Conservation (phyloP, 2,329 filamentous ascomycete species). For the Colletotrichum somersetense region DNA sequence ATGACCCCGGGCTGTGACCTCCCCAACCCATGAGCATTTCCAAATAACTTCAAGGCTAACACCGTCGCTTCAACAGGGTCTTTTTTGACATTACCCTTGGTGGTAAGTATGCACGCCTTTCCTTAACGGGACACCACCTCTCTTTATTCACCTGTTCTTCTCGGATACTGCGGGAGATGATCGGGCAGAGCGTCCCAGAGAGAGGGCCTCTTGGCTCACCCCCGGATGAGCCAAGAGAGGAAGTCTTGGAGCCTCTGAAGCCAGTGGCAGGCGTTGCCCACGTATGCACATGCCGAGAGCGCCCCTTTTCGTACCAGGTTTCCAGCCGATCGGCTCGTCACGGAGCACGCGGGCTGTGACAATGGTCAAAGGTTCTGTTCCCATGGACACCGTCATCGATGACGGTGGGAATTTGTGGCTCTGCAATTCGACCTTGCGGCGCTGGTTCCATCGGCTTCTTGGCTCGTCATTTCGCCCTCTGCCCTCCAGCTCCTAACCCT, state of each 20-base stretch:
- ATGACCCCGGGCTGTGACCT: background rate
- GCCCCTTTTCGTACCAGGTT: background rate
- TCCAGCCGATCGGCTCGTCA: background rate
- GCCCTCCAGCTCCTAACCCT: background rate
- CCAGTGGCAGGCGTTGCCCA: constrained; percentile 7
- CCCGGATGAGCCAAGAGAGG: background rate
- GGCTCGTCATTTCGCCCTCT: background rate
- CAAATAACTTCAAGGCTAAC: constrained; percentile 28
- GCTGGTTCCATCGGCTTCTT: background rate
- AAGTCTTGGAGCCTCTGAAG: constrained; percentile 9
- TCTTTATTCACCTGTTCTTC: background rate
- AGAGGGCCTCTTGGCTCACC: background rate
- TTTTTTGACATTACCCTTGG: constrained; percentile 86
- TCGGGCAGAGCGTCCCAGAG: background rate
- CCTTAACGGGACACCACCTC: constrained; percentile 48
- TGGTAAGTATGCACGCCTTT: constrained; percentile 61
- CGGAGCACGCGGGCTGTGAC: background rate
- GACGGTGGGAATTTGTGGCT: background rate
- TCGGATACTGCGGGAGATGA: constrained; percentile 7
- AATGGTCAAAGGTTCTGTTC: background rate
- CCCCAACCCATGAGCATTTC: background rate
- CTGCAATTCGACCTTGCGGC: background rate
- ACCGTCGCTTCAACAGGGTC: constrained; percentile 57
- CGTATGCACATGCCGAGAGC: constrained; percentile 18
- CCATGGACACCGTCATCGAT: background rate